phyloP scores from a whole-genome alignment of 176 grass and related monocot species.

The Themeda triandra region DNA sequence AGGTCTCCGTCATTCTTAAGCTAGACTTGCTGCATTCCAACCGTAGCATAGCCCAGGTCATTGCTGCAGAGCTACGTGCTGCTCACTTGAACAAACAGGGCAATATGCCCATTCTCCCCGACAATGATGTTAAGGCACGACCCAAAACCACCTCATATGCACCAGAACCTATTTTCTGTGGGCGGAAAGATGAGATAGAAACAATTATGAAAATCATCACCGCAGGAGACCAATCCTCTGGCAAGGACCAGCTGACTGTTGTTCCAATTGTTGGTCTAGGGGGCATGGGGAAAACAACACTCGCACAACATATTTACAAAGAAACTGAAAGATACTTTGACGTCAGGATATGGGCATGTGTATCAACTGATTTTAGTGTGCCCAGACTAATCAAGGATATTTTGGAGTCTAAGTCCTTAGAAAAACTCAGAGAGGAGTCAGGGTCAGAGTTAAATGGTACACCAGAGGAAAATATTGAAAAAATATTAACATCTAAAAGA shows the following conservation, averaged over 20 bases:
- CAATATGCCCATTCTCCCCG: background rate
- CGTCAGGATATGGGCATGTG: slow-evolving; percentile 19
- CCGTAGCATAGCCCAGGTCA: background rate
- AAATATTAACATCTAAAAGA: background rate
- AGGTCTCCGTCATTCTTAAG: background rate
- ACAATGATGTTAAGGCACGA: no score
- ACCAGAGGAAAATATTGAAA: background rate
- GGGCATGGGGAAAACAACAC: slow-evolving; percentile 45
- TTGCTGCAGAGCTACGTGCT: background rate
- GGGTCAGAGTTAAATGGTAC: no score
- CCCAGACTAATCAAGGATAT: background rate
- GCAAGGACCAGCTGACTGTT: background rate
- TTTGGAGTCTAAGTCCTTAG: no score
- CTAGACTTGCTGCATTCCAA: background rate
- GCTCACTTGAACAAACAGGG: background rate
- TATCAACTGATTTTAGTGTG: slow-evolving; percentile 19
- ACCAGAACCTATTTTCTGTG: background rate
- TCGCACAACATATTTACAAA: slow-evolving; percentile 23
- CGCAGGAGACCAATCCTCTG: no score
- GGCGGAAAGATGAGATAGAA: background rate
- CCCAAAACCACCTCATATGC: background rate
- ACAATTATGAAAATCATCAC: background rate
- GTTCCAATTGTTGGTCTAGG: slow-evolving; percentile 24
- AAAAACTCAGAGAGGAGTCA: no score
- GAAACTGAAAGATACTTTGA: background rate